These are phyloP conservation scores for Alternaria hordeiaustralica DNA, from an alignment of 2,329 filamentous ascomycete species.

Conservation along the genomic window DNA sequence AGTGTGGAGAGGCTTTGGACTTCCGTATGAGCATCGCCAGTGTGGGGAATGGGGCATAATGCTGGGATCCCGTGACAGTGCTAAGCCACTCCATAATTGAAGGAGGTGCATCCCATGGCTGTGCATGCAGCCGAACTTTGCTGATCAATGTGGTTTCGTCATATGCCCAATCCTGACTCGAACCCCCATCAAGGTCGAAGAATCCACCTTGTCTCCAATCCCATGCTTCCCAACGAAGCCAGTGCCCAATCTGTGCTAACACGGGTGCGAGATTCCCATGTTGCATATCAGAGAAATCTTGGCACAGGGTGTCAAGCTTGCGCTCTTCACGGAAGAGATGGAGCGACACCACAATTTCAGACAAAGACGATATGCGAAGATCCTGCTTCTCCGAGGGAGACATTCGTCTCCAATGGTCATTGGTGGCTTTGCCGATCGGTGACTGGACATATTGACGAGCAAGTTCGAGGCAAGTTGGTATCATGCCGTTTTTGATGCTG, in stretches of 20 bases:
- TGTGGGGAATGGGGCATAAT: slow-evolving; percentile 45
- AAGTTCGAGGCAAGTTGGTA: slow-evolving; percentile 37
- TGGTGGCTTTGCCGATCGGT: slow-evolving; percentile 47
- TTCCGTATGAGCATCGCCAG: slow-evolving; percentile 46
- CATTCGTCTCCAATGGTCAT: slow-evolving; percentile 62
- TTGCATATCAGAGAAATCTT: slow-evolving; percentile 55
- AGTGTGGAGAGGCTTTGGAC: slow-evolving; percentile 47
- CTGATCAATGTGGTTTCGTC: slow-evolving; percentile 56
- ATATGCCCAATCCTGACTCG: slow-evolving; percentile 61
- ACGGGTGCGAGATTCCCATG: slow-evolving; percentile 69
- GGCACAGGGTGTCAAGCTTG: slow-evolving; percentile 72
- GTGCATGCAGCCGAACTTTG: slow-evolving; percentile 33
- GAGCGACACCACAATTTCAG: slow-evolving; percentile 72
- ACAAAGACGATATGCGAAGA: slow-evolving; percentile 63
- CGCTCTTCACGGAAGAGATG: slow-evolving; percentile 90
- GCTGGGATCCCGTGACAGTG: slow-evolving; percentile 37
- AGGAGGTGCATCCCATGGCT: slow-evolving; percentile 57
- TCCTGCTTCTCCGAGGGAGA: slow-evolving; percentile 50
- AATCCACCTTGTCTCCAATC: slow-evolving; percentile 58
- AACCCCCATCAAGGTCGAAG: slow-evolving; percentile 67
- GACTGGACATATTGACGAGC: slow-evolving; percentile 46
- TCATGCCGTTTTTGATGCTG: slow-evolving; percentile 33
- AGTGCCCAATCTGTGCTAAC: slow-evolving; percentile 79
- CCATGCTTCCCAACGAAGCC: slow-evolving; percentile 79
- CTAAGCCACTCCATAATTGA: slow-evolving; percentile 63